These are phyloP conservation scores for Zasmidium citrigriseum DNA, from an alignment of 2,329 filamentous ascomycete species.

Conservation along the genomic window DNA sequence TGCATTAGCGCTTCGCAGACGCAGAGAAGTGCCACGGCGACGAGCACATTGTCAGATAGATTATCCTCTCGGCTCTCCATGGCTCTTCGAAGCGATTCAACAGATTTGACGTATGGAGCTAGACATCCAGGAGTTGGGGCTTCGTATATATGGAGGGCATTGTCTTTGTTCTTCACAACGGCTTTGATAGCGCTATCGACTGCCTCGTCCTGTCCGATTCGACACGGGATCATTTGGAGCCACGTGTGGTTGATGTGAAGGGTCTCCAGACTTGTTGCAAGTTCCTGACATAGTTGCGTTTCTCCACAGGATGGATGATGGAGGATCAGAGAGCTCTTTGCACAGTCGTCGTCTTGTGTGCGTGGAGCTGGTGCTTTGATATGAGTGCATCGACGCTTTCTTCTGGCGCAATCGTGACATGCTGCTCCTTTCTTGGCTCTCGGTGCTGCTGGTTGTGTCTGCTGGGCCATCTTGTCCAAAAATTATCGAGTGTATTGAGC, in stretches of 20 bases:
- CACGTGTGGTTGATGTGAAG: constrained; percentile 1
- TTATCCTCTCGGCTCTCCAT: background rate
- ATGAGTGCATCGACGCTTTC: constrained; percentile 1
- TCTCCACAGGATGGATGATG: background rate
- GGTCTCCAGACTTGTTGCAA: background rate
- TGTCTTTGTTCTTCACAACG: background rate
- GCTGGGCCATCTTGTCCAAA: too few species aligned
- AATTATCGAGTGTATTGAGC: too few species aligned
- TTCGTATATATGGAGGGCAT: background rate
- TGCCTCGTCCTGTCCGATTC: background rate
- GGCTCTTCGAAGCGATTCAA: background rate
- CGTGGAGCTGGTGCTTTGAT: background rate
- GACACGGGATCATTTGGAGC: constrained; percentile 2
- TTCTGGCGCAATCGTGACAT: background rate
- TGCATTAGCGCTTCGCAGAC: constrained; percentile 1
- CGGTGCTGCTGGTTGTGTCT: too few species aligned
- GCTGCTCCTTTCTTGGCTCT: constrained; percentile 1
- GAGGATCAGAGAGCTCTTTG: background rate
- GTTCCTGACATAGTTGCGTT: background rate
- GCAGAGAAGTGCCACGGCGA: background rate
- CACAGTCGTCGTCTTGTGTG: background rate
- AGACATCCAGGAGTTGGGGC: background rate
- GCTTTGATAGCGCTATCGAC: background rate
- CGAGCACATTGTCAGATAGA: background rate
- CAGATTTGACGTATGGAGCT: background rate